A percentile compares a stretch with the other conserved stretches of the same genome.
These are phyloP conservation scores for Penicillium bovifimosum DNA, from an alignment of 495 filamentous ascomycete genomes.

Conservation along the genomic window DNA sequence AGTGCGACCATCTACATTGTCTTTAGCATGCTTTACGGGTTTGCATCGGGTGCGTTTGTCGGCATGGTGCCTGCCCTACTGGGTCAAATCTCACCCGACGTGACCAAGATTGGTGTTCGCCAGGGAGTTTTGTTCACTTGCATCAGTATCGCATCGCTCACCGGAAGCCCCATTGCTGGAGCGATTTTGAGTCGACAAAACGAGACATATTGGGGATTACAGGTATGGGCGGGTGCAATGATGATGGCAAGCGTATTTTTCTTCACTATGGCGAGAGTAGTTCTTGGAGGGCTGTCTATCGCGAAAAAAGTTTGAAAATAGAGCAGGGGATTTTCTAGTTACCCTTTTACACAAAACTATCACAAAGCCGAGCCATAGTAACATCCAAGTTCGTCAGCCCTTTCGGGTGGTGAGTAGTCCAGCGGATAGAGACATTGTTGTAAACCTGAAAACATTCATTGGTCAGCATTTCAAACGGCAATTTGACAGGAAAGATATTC, in stretches of 20 bases:
- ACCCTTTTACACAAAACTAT: neutral
- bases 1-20: slow-evolving; percentile 21
- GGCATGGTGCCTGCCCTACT: slow-evolving; percentile 21
- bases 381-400: neutral
- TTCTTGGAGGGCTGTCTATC: slow-evolving; percentile 3
- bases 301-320: neutral
- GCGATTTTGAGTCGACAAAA: slow-evolving; percentile 11
- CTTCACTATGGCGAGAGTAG: slow-evolving; percentile 1
- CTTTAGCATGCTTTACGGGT: slow-evolving; percentile 26
- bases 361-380: neutral
- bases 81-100: slow-evolving; percentile 24
- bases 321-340: neutral
- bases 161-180: slow-evolving; percentile 61
- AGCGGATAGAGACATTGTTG: slow-evolving; percentile 1
- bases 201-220: slow-evolving; percentile 10
- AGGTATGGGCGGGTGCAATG: slow-evolving; percentile 14
- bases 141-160: slow-evolving; percentile 47
- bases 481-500: neutral
- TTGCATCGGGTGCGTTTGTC: slow-evolving; percentile 29
- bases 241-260: slow-evolving; percentile 10
- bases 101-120: slow-evolving; percentile 18
- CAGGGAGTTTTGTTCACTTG: slow-evolving; percentile 16
- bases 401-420: neutral
- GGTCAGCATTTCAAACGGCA: neutral
- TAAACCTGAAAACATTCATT: neutral